Evolutionary conservation across 73 alveolate genomes (phyloP), one percentile per base, ranked within the genome.

Genomic region (Blepharisma japonicum): DNA sequence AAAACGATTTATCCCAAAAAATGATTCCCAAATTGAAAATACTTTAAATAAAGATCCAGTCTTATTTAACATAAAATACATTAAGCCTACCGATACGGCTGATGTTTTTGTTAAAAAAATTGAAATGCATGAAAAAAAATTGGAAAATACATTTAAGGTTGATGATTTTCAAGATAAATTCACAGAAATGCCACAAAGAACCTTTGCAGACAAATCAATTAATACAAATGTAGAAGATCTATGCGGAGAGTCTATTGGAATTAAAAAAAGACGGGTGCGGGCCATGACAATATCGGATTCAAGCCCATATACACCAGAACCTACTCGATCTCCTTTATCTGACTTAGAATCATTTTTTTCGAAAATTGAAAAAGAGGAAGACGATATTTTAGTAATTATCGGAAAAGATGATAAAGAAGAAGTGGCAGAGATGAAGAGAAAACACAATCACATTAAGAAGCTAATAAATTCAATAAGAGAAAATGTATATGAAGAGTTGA

Each of bases 131-230:
- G 80, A 70, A 39, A 14, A 45, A 70, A n/a, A n/a, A 9, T 2
- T 70, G 5, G 80, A 70, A 61, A 2, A 9, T 25, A n/a, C 0
- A 14, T 61, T 61, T 61, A 61, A 61, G 27, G 55, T 14, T 9
- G 80, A 39, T 45, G 80, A 70, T 45, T 70, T 45, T 45, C 32
- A 38, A n/a, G 80, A 70, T 18, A 45, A 70, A 70, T 11, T 80
- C n/a, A 45, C 61, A 38, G 66, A 70, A n/a, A 70, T 54, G 42
- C 14, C 18, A 1, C 23, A 45, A 45, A 18, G 5, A 7, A n/a
- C 27, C 5, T 70, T 11, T n/a, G 0, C 20, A n/a, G 71, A 23
- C 42, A 25, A 23, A 38, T 9, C 20, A 45, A 45, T 70, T 45
- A 48, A 70, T 7, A 70, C 80, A 9, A 20, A 70, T 14, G 6